phyloP scores from a whole-genome alignment of 306 rosid species.

The Vigna angularis region DNA sequence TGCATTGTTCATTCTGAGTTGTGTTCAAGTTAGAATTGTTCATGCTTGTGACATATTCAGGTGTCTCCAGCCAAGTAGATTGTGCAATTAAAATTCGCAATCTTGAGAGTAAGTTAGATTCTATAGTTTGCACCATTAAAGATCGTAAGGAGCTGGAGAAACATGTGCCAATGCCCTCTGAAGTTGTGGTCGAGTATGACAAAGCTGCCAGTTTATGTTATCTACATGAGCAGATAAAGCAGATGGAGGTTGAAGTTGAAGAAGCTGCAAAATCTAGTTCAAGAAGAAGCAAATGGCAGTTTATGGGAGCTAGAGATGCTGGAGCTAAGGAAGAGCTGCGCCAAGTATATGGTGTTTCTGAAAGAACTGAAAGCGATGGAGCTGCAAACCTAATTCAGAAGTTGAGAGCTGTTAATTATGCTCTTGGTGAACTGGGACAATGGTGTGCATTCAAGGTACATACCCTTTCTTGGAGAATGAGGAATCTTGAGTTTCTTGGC shows the following conservation, averaged over 20 bases:
- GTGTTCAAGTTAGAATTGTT: constrained; percentile 31
- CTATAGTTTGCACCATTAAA: constrained; percentile 92
- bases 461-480: constrained; percentile 29
- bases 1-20: background rate
- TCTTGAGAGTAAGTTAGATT: constrained; percentile 98
- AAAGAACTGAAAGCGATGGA: constrained; percentile 98
- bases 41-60: constrained; percentile 62
- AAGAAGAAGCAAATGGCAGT: constrained; percentile 99
- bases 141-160: constrained; percentile 98
- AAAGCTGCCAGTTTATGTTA: constrained; percentile 95
- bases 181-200: constrained; percentile 89
- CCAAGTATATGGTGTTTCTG: constrained; percentile 99
- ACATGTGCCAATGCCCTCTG: constrained; percentile 98
- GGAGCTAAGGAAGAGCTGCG: constrained; percentile 97
- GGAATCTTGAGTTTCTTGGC: constrained; percentile 29
- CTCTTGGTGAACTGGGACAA: constrained; percentile 98
- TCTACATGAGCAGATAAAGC: constrained; percentile 94
- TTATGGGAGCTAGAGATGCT: constrained; percentile 99
- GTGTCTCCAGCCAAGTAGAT: constrained; percentile 96
- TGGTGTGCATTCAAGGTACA: constrained; percentile 97
- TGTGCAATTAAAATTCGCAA: constrained; percentile 98
- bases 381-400: constrained; percentile 96
- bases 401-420: constrained; percentile 96
- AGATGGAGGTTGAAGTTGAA: constrained; percentile 96
- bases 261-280: constrained; percentile 95